phyloP scores from a whole-genome alignment of 2,329 filamentous ascomycete genomes.

The Aureobasidium sp. region DNA sequence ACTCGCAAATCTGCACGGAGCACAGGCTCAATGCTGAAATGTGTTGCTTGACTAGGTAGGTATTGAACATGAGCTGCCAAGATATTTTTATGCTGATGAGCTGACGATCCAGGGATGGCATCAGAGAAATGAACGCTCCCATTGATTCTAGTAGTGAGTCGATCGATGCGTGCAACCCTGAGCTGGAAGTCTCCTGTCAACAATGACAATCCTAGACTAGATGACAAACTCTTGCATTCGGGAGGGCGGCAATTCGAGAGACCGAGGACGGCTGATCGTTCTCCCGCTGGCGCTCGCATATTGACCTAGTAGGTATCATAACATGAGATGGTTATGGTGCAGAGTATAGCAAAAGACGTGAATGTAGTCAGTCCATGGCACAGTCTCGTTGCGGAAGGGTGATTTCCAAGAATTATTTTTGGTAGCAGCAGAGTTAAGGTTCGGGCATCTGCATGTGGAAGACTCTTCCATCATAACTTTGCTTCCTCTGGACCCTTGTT shows the following conservation, averaged over 20 bases:
- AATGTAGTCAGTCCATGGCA: not conserved
- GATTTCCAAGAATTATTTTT: not conserved
- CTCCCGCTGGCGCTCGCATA: not conserved
- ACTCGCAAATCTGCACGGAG: not conserved
- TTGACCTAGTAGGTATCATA: not conserved
- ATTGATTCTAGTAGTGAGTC: no score
- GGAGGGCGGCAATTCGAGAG: not conserved
- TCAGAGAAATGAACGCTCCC: no score
- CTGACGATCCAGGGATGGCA: no score
- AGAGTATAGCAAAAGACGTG: not conserved
- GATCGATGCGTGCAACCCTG: no score
- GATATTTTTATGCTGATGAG: no score
- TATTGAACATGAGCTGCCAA: no score
- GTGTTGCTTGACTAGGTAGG: not conserved
- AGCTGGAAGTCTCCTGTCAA: no score
- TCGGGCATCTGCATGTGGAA: not conserved
- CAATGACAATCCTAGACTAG: no score
- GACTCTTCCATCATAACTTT: not conserved
- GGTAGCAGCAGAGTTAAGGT: constrained; percentile 1
- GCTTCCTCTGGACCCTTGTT: not conserved
- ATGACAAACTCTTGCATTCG: not conserved
- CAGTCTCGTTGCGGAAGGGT: not conserved
- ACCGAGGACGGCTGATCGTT: not conserved
- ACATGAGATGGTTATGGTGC: not conserved
- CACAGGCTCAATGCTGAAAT: not conserved